phyloP scores from a whole-genome alignment of 352 stramenopile species.

The Globisporangium cylindrosporum region DNA sequence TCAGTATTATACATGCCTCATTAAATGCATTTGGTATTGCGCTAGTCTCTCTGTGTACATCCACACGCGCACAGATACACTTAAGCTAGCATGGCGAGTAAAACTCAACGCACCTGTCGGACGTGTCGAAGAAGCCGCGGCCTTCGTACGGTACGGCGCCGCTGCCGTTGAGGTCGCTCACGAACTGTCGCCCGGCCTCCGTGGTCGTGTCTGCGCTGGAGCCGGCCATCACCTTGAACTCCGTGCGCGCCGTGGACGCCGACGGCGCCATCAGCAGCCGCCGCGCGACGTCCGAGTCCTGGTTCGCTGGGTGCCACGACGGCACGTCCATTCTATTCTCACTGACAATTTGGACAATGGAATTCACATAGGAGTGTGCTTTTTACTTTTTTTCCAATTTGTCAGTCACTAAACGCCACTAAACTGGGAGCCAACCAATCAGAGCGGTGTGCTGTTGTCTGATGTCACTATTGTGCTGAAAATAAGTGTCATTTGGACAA shows the following conservation, averaged over 20 bases:
- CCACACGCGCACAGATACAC: neutral
- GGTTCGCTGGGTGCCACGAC: conserved; percentile 71
- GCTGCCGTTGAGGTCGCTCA: conserved; percentile 41
- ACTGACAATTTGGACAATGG: conserved; percentile 2
- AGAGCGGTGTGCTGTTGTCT: neutral
- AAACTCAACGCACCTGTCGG: conserved; percentile 34
- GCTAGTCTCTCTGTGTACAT: neutral
- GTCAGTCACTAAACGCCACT: neutral
- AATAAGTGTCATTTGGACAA: neutral
- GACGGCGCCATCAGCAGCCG: conserved; percentile 22
- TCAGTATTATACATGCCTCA: neutral
- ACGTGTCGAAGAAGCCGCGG: conserved; percentile 68
- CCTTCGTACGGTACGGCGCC: conserved; percentile 31
- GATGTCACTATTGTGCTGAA: neutral
- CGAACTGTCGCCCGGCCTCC: conserved; percentile 56
- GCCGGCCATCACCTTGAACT: conserved; percentile 69
- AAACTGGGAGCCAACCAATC: neutral
- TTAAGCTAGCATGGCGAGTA: neutral
- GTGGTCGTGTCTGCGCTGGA: conserved; percentile 60
- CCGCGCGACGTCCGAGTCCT: conserved; percentile 39
- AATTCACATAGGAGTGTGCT: neutral
- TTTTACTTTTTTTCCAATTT: too few relatives aligned
- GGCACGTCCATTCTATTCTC: conserved; percentile 55
- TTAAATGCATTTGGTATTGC: neutral
- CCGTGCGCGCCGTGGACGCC: conserved; percentile 33